Base-by-base conservation (phyloP, 331 rosid genomes). In the Pyrus hybrid region DNA sequence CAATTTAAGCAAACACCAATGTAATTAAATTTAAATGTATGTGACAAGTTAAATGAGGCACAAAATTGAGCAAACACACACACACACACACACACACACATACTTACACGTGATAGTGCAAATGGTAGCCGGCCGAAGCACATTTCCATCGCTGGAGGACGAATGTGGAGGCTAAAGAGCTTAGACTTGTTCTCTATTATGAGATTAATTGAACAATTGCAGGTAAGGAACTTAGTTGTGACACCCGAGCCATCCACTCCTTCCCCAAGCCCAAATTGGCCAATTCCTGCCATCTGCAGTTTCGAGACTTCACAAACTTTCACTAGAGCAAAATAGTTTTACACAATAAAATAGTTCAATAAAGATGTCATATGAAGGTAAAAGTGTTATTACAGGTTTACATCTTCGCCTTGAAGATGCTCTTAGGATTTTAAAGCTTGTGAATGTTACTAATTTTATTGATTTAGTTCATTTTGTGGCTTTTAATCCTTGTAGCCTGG, bases 191-290 rank as follows among this genome's bases (percentile, higher is more conserved):
- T 93, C 13, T 90, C 90, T 45, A 88, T 64, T 26, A 83, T 57
- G 71, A 93, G 83, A 70, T 83, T 70, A 63, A 93, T 74, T 17
- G 95, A 79, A 71, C 88, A 90, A 75, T 86, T 90, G 81, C 86
- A 91, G 25, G 84, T 88, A 13, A 93, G 75, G 32, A 93, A 83
- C 87, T 90, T 90, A 13, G 97, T 91, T 62, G 93, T 47, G 58
- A 93, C 98, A 0, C 98, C 98, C 7, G 88, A 88, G 37, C 86
- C 80, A 29, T 93, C 98, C 80, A 90, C 95, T 61, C 98, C 98
- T 87, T 91, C 97, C 28, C 87, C 97, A 2, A 93, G 78, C 66
- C 79, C 87, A 62, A 93, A 93, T 66, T 82, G 90, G 0, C 23
- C 47, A 73, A 93, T 74, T 85, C 84, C 81, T 69, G 83, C 76